Base-by-base conservation (phyloP, 257 asterid genomes). In the Solanum boliviense region DNA sequence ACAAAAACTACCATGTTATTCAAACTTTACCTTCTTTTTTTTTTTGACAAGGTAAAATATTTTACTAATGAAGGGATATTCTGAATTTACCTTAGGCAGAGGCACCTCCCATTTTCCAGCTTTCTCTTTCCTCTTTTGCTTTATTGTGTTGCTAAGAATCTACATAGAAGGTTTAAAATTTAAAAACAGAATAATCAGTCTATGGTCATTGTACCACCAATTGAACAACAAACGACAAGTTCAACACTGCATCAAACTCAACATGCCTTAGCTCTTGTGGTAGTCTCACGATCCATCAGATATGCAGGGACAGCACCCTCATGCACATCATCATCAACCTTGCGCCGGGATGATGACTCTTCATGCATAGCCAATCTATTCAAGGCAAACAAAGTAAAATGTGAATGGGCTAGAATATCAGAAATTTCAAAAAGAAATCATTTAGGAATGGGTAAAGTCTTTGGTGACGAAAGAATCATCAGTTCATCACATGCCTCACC, bases 31-130 rank as follows among this genome's bases (percentile, higher is more conserved):
- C 18, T 9, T 74, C 82, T 35, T 73, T 35, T 32, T 23, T 23
- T 0, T 35, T 18, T 10, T 10, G 31, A 35, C 10, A 35, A 35
- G 82, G 48, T 35, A 74, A 35, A 74, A 21, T 21, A 21, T 36
- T 35, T 35, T 0, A 41, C 0, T 41, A 41, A 41, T 41, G 52
- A 36, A 36, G 56, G 20, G 29, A 41, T 21, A 35, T 73, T 73
- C 82, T 73, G 31, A 79, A 15, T 27, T 25, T 91, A 97, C 99
- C 99, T 97, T 97, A 44, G 99, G 99, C 36, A 97, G 92, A 89
- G 99, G 99, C 85, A 97, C 99, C 84, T 95, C 99, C 99, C 99
- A 97, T 91, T 95, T 95, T 73, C 99, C 99, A 60, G 99, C 99
- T 90, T 93, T 97, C 89, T 95, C 99, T 89, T 97, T 97, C 90